A percentile compares a stretch with the other conserved stretches of the same genome.
Conservation (phyloP, 768 basidiomycete genomes). For the Lactifluus volemus region DNA sequence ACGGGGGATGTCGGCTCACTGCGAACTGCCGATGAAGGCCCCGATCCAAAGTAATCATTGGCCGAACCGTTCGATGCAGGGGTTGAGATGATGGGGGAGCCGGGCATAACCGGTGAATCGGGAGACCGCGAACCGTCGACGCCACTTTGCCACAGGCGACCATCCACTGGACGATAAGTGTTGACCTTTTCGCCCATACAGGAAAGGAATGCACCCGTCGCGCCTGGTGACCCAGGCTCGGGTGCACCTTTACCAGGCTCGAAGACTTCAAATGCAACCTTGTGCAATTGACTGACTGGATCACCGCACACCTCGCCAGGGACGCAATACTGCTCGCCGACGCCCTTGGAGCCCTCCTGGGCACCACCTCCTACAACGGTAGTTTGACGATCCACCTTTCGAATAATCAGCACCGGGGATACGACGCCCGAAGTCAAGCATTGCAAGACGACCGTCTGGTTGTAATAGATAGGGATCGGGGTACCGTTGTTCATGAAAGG, state of each 20-base stretch:
- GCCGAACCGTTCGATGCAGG: conserved; percentile 42
- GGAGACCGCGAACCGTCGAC: conserved; percentile 32
- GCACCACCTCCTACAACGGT: conserved; percentile 87
- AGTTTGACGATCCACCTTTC: conserved; percentile 87
- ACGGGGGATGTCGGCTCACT: conserved; percentile 61
- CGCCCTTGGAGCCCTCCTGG: conserved; percentile 78
- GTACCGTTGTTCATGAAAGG: conserved; percentile 75
- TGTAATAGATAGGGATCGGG: conserved; percentile 91
- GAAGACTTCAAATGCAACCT: conserved; percentile 89
- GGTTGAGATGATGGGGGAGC: conserved; percentile 62
- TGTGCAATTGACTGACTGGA: conserved; percentile 91
- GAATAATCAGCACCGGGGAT: conserved; percentile 87
- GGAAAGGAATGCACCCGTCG: conserved; percentile 74
- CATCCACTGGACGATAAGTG: conserved; percentile 78
- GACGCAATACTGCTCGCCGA: conserved; percentile 74
- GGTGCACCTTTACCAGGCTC: conserved; percentile 61
- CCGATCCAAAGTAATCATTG: conserved; percentile 57
- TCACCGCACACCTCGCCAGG: conserved; percentile 88
- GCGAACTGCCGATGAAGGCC: conserved; percentile 30
- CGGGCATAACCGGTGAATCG: conserved; percentile 44
- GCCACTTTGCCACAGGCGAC: conserved; percentile 54
- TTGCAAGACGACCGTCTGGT: conserved; percentile 91
- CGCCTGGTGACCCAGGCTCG: conserved; percentile 69
- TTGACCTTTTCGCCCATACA: conserved; percentile 94
- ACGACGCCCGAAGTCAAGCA: conserved; percentile 91